phyloP scores from a whole-genome alignment of 768 basidiomycete species.

The Pisolithus sp. region DNA sequence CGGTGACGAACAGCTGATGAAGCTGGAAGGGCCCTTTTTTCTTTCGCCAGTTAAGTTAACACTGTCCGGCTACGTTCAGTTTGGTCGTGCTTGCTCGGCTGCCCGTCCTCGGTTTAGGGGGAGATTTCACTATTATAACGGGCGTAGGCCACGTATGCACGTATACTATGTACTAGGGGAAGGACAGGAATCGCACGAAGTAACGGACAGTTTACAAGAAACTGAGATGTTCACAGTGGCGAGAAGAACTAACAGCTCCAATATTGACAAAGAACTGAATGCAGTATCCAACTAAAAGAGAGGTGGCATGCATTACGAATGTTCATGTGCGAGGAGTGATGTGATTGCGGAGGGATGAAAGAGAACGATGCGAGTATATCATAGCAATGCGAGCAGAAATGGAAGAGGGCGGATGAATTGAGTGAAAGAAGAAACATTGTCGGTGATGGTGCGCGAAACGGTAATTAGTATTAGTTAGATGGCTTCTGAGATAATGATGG shows the following conservation, averaged over 20 bases:
- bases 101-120: background rate
- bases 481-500: constrained; percentile 23
- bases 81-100: constrained; percentile 23
- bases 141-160: constrained; percentile 7
- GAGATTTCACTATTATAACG: constrained; percentile 14
- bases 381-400: constrained; percentile 31
- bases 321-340: constrained; percentile 29
- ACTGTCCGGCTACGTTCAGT: constrained; percentile 11
- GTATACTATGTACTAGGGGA: constrained; percentile 10
- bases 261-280: constrained; percentile 28
- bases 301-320: constrained; percentile 31
- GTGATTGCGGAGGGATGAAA: constrained; percentile 26
- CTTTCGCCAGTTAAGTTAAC: constrained; percentile 2
- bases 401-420: constrained; percentile 9
- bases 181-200: constrained; percentile 1
- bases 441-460: constrained; percentile 3
- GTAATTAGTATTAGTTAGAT: constrained; percentile 12
- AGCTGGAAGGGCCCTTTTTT: background rate
- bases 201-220: background rate
- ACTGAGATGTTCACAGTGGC: constrained; percentile 1
- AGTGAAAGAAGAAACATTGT: constrained; percentile 6
- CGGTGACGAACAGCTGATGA: constrained; percentile 7
- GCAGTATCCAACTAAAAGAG: constrained; percentile 21
- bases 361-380: constrained; percentile 28
- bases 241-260: constrained; percentile 17